A percentile compares a stretch with the other conserved stretches of the same genome.
Evolutionary conservation across 2,329 filamentous ascomycete species (phyloP).

Genomic region (Aspergillus ustus): DNA sequence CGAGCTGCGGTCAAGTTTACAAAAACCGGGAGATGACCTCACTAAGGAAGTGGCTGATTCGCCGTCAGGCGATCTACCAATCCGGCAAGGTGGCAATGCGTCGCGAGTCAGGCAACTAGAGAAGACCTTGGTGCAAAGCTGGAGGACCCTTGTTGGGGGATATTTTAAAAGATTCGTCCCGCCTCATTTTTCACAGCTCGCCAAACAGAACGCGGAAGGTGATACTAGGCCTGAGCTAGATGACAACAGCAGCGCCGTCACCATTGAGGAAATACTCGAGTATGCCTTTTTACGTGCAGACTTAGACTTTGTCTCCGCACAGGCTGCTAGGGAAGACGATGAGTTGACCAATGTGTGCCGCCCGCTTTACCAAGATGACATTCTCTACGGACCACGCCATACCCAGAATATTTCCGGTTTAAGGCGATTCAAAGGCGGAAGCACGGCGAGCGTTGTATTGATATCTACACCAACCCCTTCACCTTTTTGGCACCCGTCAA

Average conservation of each 20-base stretch:
- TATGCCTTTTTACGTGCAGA: conserved; percentile 95
- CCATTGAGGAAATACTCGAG: conserved; percentile 66
- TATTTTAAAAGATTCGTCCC: conserved; percentile 93
- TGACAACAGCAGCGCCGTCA: conserved; percentile 43
- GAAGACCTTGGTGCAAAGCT: conserved; percentile 71
- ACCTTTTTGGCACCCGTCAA: conserved; percentile 93
- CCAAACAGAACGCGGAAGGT: conserved; percentile 34
- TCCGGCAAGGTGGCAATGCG: conserved; percentile 59
- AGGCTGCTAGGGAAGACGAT: conserved; percentile 78
- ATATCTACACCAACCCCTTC: conserved; percentile 90
- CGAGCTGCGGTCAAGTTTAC: conserved; percentile 75
- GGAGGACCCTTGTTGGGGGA: conserved; percentile 84
- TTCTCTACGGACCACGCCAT: conserved; percentile 68
- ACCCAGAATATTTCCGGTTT: conserved; percentile 68
- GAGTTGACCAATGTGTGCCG: conserved; percentile 73
- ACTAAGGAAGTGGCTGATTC: conserved; percentile 18
- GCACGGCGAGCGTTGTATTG: conserved; percentile 85
- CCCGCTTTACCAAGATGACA: conserved; percentile 83
- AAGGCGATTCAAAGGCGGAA: conserved; percentile 87
- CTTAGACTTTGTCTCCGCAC: conserved; percentile 88
- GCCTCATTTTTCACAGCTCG: conserved; percentile 67
- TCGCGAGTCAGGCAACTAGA: conserved; percentile 71
- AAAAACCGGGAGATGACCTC: conserved; percentile 38
- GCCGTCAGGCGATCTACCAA: conserved; percentile 45
- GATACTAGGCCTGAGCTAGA: conserved; percentile 23